Evolutionary conservation across 306 rosid species (phyloP), one percentile per base, ranked within the genome.

Genomic region (Lagenaria siceraria): DNA sequence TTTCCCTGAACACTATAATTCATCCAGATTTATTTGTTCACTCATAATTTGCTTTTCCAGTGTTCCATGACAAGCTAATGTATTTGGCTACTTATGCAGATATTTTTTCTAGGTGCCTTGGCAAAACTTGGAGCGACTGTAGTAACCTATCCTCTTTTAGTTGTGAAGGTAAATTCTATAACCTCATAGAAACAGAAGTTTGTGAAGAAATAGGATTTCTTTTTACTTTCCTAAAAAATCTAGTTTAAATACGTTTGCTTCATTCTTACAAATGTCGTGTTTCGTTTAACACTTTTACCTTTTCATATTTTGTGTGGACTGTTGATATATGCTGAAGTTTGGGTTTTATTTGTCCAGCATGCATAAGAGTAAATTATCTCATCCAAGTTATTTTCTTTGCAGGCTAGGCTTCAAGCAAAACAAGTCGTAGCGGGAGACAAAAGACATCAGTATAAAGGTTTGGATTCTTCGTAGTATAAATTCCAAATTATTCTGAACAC

Each of bases 111-210:
- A 65, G 97, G 98, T 66, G 98, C 98, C 42, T 71, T 95, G 62
- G 98, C 98, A 42, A 95, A 95, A 85, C 93, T 95, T 65, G 98
- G 99, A 80, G 99, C 99, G 71, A 95, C 99, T 17, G 87, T 90
- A 55, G 87, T 95, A 66, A 95, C 97, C 4, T 95, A 95, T 88
- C 99, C 99, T 76, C 90, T 95, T 58, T 80, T 95, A 68, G 99
- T 95, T 77, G 92, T 95, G 48, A 95, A 95, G 99, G 99, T 95
- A 89, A 77, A 74, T 74, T 35, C 17, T 42, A 25, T 78, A 74
- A 7, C 21, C 76, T 72, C 80, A 31, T 60, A 54, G 24, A 42
- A 64, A 59, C 68, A 49, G 52, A 10, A 55, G 53, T 49, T 42
- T 59, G 29, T 61, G 80, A 74, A 77, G 40, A 35, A 49, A 52